Evolutionary conservation across 2,329 filamentous ascomycete species (phyloP).

Genomic region (Venturia nashicola): DNA sequence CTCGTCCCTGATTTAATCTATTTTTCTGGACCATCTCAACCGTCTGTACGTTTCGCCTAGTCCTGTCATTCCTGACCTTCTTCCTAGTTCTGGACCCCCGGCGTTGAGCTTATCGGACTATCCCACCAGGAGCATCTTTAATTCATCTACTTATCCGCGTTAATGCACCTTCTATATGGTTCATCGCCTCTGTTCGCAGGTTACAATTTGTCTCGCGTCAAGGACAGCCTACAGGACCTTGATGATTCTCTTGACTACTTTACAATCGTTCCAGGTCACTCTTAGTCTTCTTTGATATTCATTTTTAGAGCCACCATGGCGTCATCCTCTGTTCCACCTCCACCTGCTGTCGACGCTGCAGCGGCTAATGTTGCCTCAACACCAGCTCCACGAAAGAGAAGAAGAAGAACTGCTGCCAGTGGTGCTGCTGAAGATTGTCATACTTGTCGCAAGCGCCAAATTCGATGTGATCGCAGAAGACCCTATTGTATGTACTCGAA

Average conservation of each 20-base stretch:
- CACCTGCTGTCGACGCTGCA: background rate
- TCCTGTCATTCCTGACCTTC: background rate
- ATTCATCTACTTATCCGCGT: constrained; percentile 3
- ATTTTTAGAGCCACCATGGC: background rate
- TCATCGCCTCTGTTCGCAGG: background rate
- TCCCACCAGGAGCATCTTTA: background rate
- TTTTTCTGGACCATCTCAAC: constrained; percentile 3
- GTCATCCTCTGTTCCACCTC: background rate
- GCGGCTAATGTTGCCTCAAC: background rate
- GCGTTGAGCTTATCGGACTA: constrained; percentile 4
- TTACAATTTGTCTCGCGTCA: background rate
- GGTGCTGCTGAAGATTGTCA: constrained; percentile 94
- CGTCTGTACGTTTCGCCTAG: background rate
- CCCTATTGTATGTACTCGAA: constrained; percentile 56
- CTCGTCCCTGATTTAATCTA: constrained; percentile 5
- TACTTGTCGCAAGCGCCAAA: constrained; percentile 70
- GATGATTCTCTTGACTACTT: constrained; percentile 3
- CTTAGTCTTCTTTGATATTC: background rate
- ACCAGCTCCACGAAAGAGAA: constrained; percentile 45
- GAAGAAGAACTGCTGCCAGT: constrained; percentile 76
- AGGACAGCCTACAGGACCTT: background rate
- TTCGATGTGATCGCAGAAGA: constrained; percentile 79
- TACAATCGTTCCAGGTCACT: background rate
- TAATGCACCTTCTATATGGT: constrained; percentile 4
- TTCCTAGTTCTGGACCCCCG: background rate